Base-by-base conservation (phyloP, 768 basidiomycete species). In the Gyrodon lividus region DNA sequence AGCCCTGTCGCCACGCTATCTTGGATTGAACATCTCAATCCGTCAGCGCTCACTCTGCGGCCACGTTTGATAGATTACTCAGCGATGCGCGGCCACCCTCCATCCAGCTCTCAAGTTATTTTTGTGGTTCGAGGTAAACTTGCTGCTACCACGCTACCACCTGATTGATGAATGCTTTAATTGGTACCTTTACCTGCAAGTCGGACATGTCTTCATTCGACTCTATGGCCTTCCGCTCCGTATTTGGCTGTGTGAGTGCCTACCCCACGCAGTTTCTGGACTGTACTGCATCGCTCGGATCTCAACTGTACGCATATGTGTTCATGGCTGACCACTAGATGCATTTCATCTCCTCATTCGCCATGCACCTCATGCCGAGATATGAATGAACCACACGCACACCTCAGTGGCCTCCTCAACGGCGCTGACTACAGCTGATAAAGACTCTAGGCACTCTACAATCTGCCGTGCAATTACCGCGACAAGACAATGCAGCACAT, bases 51-150 rank as follows among this genome's bases (percentile, higher is more conserved):
- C n/a, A n/a, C 9, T 35, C 34, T 12, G 34, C 10, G 34, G n/a
- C 17, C 46, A 48, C 16, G 16, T 48, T 48, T 48, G 35, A 49
- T 52, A 48, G 51, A 52, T 46, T 51, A 47, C 22, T 52, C 50
- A 43, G 50, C 50, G 38, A 19, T 39, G 5, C 2, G n/a, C 50
- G 33, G 45, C 24, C 26, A 5, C n/a, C 34, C 28, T 43, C 42
- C 42, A 23, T 35, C 43, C 50, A 44, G 43, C 50, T 42, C 46
- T 44, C 45, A 52, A 34, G 28, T 33, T 35, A 48, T 48, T 52
- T 47, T 51, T 22, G 34, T 31, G 17, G 17, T 7, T 17, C n/a
- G 17, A 17, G n/a, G 35, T 17, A 31, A 14, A 31, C 12, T n/a
- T n/a, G 12, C 33, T n/a, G 34, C 17, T 19, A 37, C 17, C 17